Base-by-base conservation (phyloP, 208 protist species). In the Leishmania aethiopica region DNA sequence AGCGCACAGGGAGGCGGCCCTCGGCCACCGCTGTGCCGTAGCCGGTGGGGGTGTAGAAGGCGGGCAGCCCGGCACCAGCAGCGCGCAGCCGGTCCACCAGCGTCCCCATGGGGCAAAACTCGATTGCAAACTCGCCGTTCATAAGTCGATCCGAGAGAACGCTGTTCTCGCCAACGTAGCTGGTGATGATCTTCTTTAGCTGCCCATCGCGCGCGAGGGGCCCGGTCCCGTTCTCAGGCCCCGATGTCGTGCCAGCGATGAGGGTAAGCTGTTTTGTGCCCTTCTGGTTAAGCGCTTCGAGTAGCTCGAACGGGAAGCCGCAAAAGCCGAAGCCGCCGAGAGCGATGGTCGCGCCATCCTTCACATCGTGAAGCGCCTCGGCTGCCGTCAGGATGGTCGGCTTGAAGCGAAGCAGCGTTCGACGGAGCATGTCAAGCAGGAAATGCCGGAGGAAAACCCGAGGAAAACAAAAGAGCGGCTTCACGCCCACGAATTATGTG, bases 51-150 rank as follows among this genome's bases (percentile, higher is more conserved):
- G 98, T 99, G 91, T 95, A 99, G 78, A 99, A 99, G 17, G 97
- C 98, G 6, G 98, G 97, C 57, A 99, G 93, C 72, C 98, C 98
- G 0, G 98, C 98, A 62, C 97, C 98, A 57, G 90, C 98, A 15
- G 96, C 94, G 45, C 97, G 86, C 42, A 98, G 72, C 8, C 94
- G 83, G 77, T 99, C 97, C n/a, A 97, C 95, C 8, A 99, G 87
- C 32, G 96, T 98, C 49, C 98, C 98, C 92, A 99, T 98, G 32
- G 98, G 98, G 22, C 88, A 98, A 10, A 99, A 90, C 87, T 99
- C 97, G 0, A 99, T 86, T 51, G 97, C 95, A 6, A 99, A 88
- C 84, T 99, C 92, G 69, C 98, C 98, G 5, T 53, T 82, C 2
- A 99, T 78, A 79, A 98, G 98, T 57, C 94, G 90, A n/a, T 92